Percentiles rank a stretch among this genome's conserved stretches.
These are phyloP conservation scores for Russula earlei DNA, from an alignment of 768 basidiomycete species.

Conservation along the genomic window DNA sequence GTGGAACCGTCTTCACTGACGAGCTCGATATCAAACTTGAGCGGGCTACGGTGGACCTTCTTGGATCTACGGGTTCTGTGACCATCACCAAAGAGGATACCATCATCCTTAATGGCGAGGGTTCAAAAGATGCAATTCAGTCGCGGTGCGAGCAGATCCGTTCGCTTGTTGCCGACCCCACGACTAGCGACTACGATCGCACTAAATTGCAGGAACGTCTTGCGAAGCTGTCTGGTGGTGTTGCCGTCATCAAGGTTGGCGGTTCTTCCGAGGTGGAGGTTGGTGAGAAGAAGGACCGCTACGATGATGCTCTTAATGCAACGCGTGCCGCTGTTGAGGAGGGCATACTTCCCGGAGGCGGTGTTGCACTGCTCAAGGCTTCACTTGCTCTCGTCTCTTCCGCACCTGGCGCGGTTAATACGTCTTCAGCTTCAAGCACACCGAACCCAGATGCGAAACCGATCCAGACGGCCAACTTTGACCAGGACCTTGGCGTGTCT, in stretches of 20 bases:
- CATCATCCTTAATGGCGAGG: constrained; percentile 89
- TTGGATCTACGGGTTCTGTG: constrained; percentile 84
- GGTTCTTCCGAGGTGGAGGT: constrained; percentile 93
- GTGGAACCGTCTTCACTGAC: constrained; percentile 94
- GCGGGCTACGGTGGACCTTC: constrained; percentile 75
- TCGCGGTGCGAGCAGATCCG: constrained; percentile 97
- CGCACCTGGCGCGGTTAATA: constrained; percentile 22
- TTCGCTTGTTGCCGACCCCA: constrained; percentile 63
- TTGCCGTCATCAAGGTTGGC: constrained; percentile 97
- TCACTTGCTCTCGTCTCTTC: constrained; percentile 54
- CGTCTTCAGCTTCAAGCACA: not conserved
- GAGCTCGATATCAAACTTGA: constrained; percentile 93
- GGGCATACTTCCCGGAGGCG: constrained; percentile 95
- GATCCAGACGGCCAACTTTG: constrained; percentile 84
- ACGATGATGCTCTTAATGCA: constrained; percentile 95
- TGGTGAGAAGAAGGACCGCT: constrained; percentile 98
- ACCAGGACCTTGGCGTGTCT: constrained; percentile 90
- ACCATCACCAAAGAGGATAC: constrained; percentile 98
- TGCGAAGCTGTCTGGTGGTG: constrained; percentile 92
- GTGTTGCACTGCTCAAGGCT: constrained; percentile 86
- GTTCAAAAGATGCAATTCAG: constrained; percentile 80
- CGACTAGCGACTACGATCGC: constrained; percentile 89
- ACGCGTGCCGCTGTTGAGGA: constrained; percentile 98
- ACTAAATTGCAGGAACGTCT: constrained; percentile 94
- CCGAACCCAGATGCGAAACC: constrained; percentile 52